A percentile compares a stretch with the other conserved stretches of the same genome.
These are phyloP conservation scores for Microdochium nivale DNA, from an alignment of 2,329 filamentous ascomycete genomes.

Conservation along the genomic window DNA sequence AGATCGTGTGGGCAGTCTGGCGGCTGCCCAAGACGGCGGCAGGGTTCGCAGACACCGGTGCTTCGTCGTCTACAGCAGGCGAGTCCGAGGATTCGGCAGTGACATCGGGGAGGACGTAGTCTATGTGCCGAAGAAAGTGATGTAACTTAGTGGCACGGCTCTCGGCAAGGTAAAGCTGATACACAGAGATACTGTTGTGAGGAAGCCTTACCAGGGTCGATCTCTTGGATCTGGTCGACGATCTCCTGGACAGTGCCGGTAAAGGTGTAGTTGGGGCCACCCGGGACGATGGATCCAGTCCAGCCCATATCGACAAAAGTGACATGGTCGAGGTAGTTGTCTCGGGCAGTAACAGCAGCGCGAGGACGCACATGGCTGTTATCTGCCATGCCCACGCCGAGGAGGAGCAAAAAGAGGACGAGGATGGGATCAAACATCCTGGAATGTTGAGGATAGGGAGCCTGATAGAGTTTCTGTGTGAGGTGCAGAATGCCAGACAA, in stretches of 20 bases:
- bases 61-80: too few relatives aligned
- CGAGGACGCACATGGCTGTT: background rate
- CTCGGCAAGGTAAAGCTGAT: too few relatives aligned
- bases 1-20: background rate
- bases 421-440: background rate
- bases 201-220: background rate
- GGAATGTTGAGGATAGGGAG: background rate
- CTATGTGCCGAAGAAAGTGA: too few relatives aligned
- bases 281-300: background rate
- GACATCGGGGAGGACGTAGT: too few relatives aligned
- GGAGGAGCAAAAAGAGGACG: background rate
- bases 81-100: too few relatives aligned
- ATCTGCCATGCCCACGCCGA: background rate
- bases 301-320: background rate
- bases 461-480: background rate
- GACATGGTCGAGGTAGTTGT: background rate
- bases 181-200: too few relatives aligned
- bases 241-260: background rate
- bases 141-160: too few relatives aligned
- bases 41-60: background rate
- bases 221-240: background rate
- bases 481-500: background rate
- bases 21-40: background rate
- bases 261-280: background rate
- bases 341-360: background rate